Evolutionary conservation across 192 early-diverging fungal species (phyloP).

Genomic region (Coemansia sp.): DNA sequence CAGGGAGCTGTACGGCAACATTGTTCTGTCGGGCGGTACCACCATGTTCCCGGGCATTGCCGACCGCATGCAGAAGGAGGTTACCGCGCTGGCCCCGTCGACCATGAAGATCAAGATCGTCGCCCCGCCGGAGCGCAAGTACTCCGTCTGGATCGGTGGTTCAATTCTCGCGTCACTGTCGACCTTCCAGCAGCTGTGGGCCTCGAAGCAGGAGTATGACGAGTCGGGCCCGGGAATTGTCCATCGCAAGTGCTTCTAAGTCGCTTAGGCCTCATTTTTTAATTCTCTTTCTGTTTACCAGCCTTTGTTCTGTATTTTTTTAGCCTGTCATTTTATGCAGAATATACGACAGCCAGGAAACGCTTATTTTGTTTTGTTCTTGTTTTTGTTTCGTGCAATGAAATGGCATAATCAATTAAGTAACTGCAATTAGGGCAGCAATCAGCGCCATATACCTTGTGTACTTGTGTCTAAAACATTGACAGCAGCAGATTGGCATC

Average conservation of each 20-base stretch:
- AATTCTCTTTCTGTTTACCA: not conserved
- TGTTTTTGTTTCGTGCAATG: too few species aligned
- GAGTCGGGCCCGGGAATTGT: conserved; percentile 97
- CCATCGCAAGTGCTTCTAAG: conserved; percentile 97
- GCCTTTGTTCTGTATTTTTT: not conserved
- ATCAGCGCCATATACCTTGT: too few species aligned
- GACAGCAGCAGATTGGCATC: too few species aligned
- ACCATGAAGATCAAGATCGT: conserved; percentile 98
- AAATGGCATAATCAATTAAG: too few species aligned
- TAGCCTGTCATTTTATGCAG: not conserved
- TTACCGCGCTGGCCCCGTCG: conserved; percentile 91
- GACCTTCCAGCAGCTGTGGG: conserved; percentile 99
- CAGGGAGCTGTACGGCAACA: conserved; percentile 94
- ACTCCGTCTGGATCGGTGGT: conserved; percentile 99
- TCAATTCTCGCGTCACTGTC: conserved; percentile 96
- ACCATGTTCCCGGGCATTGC: conserved; percentile 98
- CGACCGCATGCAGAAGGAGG: conserved; percentile 98
- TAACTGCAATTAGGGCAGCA: too few species aligned
- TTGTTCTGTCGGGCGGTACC: conserved; percentile 94
- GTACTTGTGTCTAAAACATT: too few species aligned
- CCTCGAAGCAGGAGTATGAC: conserved; percentile 98
- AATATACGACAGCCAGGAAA: too few species aligned
- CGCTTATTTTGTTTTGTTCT: too few species aligned
- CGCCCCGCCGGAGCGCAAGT: conserved; percentile 98
- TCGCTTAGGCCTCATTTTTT: not conserved